Conservation (phyloP, 768 basidiomycete species). For the Auricularia sp. region DNA sequence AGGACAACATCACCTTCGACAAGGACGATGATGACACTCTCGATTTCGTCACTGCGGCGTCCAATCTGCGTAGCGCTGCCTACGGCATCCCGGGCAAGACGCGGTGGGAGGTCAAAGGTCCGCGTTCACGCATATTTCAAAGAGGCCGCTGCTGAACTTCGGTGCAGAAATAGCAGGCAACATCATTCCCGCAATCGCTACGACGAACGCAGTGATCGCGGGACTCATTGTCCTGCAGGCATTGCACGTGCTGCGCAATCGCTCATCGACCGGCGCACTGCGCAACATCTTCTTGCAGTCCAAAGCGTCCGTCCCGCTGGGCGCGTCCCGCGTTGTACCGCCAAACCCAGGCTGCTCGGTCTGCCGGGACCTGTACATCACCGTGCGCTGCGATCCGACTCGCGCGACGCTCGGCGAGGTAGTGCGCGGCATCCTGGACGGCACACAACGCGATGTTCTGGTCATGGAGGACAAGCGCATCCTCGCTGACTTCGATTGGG, state of each 20-base stretch:
- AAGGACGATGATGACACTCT: slow-evolving; percentile 97
- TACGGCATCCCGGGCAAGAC: slow-evolving; percentile 87
- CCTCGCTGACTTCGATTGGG: slow-evolving; percentile 87
- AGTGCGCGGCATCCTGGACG: slow-evolving; percentile 54
- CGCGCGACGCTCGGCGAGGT: slow-evolving; percentile 63
- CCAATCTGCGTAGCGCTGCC: slow-evolving; percentile 83
- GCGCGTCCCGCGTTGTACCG: slow-evolving; percentile 47
- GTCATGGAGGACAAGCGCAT: slow-evolving; percentile 83
- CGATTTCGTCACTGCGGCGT: slow-evolving; percentile 91
- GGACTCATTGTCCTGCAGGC: slow-evolving; percentile 92
- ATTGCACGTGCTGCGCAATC: slow-evolving; percentile 60
- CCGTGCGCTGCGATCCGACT: slow-evolving; percentile 61
- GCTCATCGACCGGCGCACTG: slow-evolving; percentile 35
- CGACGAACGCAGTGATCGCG: slow-evolving; percentile 95
- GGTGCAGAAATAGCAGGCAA: slow-evolving; percentile 93
- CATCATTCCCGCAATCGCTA: slow-evolving; percentile 98
- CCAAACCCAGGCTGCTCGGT: slow-evolving; percentile 77
- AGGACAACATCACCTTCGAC: slow-evolving; percentile 79
- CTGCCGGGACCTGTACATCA: slow-evolving; percentile 76
- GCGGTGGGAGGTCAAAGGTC: slow-evolving; percentile 95
- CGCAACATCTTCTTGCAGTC: slow-evolving; percentile 74
- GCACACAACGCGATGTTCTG: slow-evolving; percentile 52
- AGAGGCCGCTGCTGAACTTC: background rate
- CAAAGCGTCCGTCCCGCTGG: slow-evolving; percentile 70
- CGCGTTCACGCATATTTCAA: slow-evolving; percentile 1